Evolutionary conservation across 2,329 filamentous ascomycete genomes (phyloP), one percentile per base, ranked within the genome.

Genomic region (Zymoseptoria tritici): DNA sequence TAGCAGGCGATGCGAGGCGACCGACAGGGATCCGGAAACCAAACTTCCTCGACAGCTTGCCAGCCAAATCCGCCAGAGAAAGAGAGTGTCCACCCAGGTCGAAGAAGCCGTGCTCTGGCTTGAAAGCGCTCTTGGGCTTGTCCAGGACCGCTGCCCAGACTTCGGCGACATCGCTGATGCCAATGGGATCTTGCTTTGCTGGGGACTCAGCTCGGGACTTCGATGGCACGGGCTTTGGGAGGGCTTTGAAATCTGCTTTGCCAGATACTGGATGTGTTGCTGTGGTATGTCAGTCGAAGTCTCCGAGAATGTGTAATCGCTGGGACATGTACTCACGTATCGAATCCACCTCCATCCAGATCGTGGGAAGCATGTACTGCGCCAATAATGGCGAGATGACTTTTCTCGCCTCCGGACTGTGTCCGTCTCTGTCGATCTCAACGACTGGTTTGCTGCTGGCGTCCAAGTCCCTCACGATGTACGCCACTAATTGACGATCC

Each of bases 31-130:
- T 83, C 0, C 85, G 82, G 71, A 92, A 89, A 4, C 88, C 88
- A 67, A 90, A 91, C 0, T 81, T 81, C 60, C 83, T 83, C 0
- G 87, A 85, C 13, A 92, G 72, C 36, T 85, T 83, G 24, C 85
- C 85, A n/a, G 89, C 85, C 24, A 93, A 80, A 61, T 91, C 87
- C 0, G 89, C 89, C n/a, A 93, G 81, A 1, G 85, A 85, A 57
- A 93, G 76, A 0, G 88, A 91, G 73, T 93, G 89, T 0, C 89
- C 89, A 42, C 89, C 89, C 1, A 93, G 77, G 61, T 92, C 89
- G 70, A 92, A 93, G 74, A 93, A 93, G 71, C 86, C 87, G 71
- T 90, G 86, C 62, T 89, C 85, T 1, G 82, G 69, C 56, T 86
- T 88, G 22, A 92, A 83, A 20, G 82, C 78, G 49, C 75, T 80